These are phyloP conservation scores for Fomes fomentarius DNA, from an alignment of 1,284 basidiomycete species.

Conservation along the genomic window DNA sequence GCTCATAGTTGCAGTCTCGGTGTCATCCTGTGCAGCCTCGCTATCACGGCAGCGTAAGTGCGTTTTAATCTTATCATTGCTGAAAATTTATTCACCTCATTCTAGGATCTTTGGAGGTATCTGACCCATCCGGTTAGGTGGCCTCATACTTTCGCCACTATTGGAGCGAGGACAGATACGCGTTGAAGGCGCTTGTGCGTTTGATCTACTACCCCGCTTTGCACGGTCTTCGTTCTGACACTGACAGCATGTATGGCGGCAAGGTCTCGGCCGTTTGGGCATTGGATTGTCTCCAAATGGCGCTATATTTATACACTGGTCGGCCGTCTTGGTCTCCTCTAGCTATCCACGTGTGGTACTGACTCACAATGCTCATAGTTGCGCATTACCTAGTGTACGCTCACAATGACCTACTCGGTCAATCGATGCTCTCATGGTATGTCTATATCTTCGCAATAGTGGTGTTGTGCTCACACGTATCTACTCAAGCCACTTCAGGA, in stretches of 20 bases:
- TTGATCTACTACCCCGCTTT: not conserved
- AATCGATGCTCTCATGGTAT: conserved; percentile 4
- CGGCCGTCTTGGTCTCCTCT: not conserved
- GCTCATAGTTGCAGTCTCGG: no score
- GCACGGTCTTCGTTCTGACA: not conserved
- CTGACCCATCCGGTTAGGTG: not conserved
- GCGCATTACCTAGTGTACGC: conserved; percentile 3
- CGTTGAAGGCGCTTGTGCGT: not conserved
- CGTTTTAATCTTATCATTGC: no score
- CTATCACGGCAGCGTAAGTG: no score
- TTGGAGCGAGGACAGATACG: not conserved
- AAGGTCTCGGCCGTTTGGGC: not conserved
- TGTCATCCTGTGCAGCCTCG: no score
- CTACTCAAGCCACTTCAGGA: no score
- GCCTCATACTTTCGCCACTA: not conserved
- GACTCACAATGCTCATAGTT: no score
- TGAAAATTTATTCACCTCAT: no score
- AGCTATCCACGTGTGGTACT: no score
- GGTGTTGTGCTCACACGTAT: not conserved
- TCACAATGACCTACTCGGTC: not conserved
- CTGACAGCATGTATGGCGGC: not conserved
- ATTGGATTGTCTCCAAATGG: not conserved
- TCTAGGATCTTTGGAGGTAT: no score
- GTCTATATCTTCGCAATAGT: not conserved
- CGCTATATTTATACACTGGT: not conserved